phyloP scores from a whole-genome alignment of 2,329 filamentous ascomycete species.

The Alternaria rosae region DNA sequence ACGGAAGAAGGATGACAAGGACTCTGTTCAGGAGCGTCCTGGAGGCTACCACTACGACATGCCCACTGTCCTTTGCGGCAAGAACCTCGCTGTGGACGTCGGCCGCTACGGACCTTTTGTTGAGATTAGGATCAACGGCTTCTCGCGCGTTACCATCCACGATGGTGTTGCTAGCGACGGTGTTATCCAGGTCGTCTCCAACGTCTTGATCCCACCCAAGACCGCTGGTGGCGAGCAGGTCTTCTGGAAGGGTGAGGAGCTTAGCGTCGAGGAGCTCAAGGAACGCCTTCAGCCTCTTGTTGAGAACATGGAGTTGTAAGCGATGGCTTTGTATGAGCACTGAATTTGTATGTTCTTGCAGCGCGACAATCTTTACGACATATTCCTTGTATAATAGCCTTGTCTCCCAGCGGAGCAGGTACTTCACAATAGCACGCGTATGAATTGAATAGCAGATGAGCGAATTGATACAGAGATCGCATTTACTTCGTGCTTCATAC shows the following conservation, averaged over 20 bases:
- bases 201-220: slow-evolving; percentile 79
- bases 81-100: slow-evolving; percentile 75
- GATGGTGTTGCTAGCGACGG: slow-evolving; percentile 81
- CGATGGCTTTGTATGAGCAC: neutral
- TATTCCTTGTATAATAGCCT: slow-evolving; percentile 1
- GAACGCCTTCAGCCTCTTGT: slow-evolving; percentile 54
- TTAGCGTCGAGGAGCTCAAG: slow-evolving; percentile 68
- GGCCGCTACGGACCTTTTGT: slow-evolving; percentile 72
- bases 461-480: neutral
- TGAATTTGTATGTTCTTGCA: neutral
- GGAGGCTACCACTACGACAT: slow-evolving; percentile 72
- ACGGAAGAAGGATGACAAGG: slow-evolving; percentile 39
- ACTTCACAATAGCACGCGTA: slow-evolving; percentile 5
- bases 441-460: neutral
- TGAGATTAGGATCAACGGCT: slow-evolving; percentile 78
- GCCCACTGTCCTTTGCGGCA: slow-evolving; percentile 72
- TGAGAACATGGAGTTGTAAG: slow-evolving; percentile 44
- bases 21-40: slow-evolving; percentile 25
- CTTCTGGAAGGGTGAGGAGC: slow-evolving; percentile 57
- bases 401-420: neutral
- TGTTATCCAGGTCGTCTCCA: slow-evolving; percentile 78
- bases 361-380: slow-evolving; percentile 8
- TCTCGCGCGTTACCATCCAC: slow-evolving; percentile 68
- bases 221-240: slow-evolving; percentile 45
- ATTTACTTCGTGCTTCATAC: neutral